Conservation (phyloP, 148 eudicot genomes). For the Rhododendron mucronatum region DNA sequence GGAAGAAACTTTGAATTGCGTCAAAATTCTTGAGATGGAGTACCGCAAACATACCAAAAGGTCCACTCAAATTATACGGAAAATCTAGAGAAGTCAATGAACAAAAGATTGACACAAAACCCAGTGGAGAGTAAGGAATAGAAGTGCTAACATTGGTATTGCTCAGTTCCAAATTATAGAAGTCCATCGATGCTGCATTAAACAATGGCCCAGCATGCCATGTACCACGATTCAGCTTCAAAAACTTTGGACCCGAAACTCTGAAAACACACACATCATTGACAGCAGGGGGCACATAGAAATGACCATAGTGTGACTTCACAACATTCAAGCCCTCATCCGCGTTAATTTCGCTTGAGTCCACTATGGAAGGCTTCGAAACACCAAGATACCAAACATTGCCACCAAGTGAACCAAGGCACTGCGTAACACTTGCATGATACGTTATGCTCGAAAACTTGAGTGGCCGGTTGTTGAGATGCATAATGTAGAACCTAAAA, state of each 20-base stretch:
- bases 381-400: conserved; percentile 90
- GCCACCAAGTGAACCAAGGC: conserved; percentile 82
- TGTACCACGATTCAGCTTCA: conserved; percentile 78
- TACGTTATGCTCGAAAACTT: conserved; percentile 71
- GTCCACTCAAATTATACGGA: not conserved
- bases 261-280: conserved; percentile 63
- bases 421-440: conserved; percentile 90
- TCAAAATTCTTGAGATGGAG: not conserved
- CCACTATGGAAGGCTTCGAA: conserved; percentile 66
- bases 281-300: conserved; percentile 65
- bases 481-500: conserved; percentile 85
- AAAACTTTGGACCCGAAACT: conserved; percentile 64
- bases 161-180: conserved; percentile 87
- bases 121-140: not conserved
- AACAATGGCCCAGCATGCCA: conserved; percentile 98
- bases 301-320: conserved; percentile 66
- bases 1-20: not conserved
- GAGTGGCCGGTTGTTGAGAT: conserved; percentile 50
- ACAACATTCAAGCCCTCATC: conserved; percentile 26
- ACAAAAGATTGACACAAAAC: not conserved
- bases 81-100: not conserved
- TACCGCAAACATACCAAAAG: not conserved
- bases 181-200: conserved; percentile 52
- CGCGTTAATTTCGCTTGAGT: conserved; percentile 31
- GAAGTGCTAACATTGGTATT: conserved; percentile 69